Percentiles rank a stretch among this genome's conserved stretches.
These are phyloP conservation scores for Apiospora phragmitis DNA, from an alignment of 2,329 filamentous ascomycete genomes.

Conservation along the genomic window DNA sequence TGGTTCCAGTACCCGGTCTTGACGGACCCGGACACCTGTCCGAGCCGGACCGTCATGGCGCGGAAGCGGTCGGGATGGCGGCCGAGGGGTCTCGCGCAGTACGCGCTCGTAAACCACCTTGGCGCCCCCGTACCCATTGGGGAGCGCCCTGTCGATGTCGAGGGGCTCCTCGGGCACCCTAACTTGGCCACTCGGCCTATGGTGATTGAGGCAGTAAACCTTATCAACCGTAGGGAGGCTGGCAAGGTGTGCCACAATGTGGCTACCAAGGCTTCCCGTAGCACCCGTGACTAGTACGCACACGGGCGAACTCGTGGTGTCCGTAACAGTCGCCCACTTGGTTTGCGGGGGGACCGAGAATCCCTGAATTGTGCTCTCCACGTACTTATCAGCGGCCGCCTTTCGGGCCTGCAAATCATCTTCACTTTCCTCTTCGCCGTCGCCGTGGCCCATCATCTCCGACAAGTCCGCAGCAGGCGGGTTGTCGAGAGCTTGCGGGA, in stretches of 20 bases:
- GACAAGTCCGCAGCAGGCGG: neutral
- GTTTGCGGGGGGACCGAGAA: too few relatives aligned
- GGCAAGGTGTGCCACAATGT: conserved; percentile 35
- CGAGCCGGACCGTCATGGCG: conserved; percentile 43
- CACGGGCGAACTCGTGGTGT: neutral
- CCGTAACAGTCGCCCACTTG: too few relatives aligned
- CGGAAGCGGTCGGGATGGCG: conserved; percentile 40
- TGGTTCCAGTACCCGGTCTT: conserved; percentile 55
- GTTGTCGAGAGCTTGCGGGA: conserved; percentile 10
- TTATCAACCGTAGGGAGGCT: conserved; percentile 23
- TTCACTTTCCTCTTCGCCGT: neutral
- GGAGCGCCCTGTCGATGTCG: conserved; percentile 38
- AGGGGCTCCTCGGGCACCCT: conserved; percentile 44
- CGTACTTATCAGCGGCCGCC: conserved; percentile 16
- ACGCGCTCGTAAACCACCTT: conserved; percentile 52
- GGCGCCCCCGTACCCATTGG: conserved; percentile 50
- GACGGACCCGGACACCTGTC: conserved; percentile 53
- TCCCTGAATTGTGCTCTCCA: conserved; percentile 4
- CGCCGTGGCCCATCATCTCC: neutral
- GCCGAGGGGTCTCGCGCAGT: conserved; percentile 46
- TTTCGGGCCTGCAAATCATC: conserved; percentile 9
- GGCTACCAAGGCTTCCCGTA: conserved; percentile 38
- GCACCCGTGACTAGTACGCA: conserved; percentile 39
- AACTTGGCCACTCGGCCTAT: conserved; percentile 7
- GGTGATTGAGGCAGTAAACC: conserved; percentile 46